Evolutionary conservation across 345 rosid species (phyloP), one percentile per base, ranked within the genome.

Genomic region (Orychophragmus violaceus): DNA sequence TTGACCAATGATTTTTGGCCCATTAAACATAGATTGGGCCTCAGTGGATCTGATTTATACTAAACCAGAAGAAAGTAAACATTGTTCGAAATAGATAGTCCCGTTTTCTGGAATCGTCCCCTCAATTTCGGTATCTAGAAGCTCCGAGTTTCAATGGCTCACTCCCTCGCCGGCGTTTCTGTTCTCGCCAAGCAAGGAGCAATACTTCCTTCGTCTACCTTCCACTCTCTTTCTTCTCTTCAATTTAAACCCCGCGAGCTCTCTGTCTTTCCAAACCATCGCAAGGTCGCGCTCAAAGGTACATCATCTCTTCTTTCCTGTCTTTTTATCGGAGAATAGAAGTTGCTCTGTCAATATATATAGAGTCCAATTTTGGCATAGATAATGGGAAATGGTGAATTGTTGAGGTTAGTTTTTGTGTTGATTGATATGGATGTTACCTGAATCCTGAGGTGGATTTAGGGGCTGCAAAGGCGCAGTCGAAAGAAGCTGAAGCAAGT

Each of bases 401-500:
- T 18, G 0, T 9, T 21, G 17, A 23, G 28, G 14, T 16, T 49
- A 3, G n/a, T 19, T 19, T 13, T n/a, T n/a, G n/a, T n/a, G n/a
- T n/a, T 30, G 8, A 11, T 36, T 48, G 62, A 33, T n/a, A 17
- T 6, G 21, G 33, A 19, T 37, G 54, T 22, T 23, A 11, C 28
- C 13, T 45, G 50, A 21, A 0, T 18, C 24, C 3, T 60, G 14
- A 17, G 10, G 50, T 36, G 48, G n/a, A n/a, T n/a, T 61, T 79
- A 70, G 71, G 75, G 45, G 17, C 77, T 86, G 89, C 74, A 10
- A 82, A 79, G 76, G 90, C 90, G 32, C 68, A 75, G 64, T 77
- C 88, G 33, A 80, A 71, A 77, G 87, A 86, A 64, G 78, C 83
- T 23, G 85, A 83, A 82, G 80, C 62, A 35, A 66, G 27, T 67